These are phyloP conservation scores for Metschnikowia matae DNA, from an alignment of 805 yeast species.

Conservation along the genomic window DNA sequence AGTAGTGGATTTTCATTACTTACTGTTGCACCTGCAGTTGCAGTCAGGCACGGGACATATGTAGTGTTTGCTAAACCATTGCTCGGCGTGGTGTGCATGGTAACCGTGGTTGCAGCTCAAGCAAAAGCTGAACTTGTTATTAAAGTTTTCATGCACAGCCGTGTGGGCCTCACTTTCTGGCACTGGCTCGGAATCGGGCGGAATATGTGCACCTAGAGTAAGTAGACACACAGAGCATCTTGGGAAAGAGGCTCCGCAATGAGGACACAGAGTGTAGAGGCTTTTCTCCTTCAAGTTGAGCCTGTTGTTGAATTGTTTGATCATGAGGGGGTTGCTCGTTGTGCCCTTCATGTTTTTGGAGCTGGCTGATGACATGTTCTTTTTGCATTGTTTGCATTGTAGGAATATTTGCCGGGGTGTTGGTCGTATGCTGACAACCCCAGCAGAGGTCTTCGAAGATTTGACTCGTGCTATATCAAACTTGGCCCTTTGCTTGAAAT, in stretches of 20 bases:
- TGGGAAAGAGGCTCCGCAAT: slow-evolving; percentile 85
- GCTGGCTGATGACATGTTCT: slow-evolving; percentile 49
- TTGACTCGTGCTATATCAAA: slow-evolving; percentile 78
- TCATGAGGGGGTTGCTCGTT: slow-evolving; percentile 15
- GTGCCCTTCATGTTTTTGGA: slow-evolving; percentile 16
- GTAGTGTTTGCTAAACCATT: slow-evolving; percentile 86
- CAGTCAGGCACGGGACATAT: slow-evolving; percentile 96
- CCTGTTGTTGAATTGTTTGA: slow-evolving; percentile 35
- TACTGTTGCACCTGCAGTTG: slow-evolving; percentile 71
- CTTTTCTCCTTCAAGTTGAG: slow-evolving; percentile 14
- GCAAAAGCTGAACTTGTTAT: slow-evolving; percentile 86
- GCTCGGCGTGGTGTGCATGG: slow-evolving; percentile 94
- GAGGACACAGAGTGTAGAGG: slow-evolving; percentile 54
- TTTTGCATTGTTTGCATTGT: slow-evolving; percentile 80
- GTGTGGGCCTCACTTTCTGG: background rate
- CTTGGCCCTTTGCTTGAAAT: slow-evolving; percentile 44
- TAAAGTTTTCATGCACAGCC: slow-evolving; percentile 11
- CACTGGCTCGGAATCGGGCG: slow-evolving; percentile 27
- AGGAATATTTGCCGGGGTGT: slow-evolving; percentile 72
- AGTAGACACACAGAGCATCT: slow-evolving; percentile 85
- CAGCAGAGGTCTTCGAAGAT: slow-evolving; percentile 51
- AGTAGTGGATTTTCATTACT: slow-evolving; percentile 14
- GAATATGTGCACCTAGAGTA: slow-evolving; percentile 67
- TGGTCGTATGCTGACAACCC: slow-evolving; percentile 44
- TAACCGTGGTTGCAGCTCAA: slow-evolving; percentile 87